phyloP scores from a whole-genome alignment of 208 protist genomes.

The Leishmania guyanensis region DNA sequence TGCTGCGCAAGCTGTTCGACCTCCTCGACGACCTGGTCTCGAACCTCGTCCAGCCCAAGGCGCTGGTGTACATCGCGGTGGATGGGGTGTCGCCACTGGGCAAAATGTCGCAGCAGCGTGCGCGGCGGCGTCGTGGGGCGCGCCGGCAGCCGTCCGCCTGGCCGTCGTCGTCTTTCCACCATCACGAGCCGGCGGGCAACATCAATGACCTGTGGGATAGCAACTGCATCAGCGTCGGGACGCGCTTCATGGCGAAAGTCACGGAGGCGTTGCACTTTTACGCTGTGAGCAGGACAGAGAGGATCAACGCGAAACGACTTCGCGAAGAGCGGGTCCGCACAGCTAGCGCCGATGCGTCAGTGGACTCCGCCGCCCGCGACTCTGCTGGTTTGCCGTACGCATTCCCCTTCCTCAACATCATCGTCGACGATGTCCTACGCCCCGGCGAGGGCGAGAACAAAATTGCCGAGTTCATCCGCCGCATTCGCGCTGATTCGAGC shows the following conservation, averaged over 20 bases:
- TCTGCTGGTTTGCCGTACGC: background rate
- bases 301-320: conserved; percentile 85
- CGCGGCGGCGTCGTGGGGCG: conserved; percentile 82
- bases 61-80: conserved; percentile 96
- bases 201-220: conserved; percentile 73
- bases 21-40: conserved; percentile 83
- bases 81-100: conserved; percentile 98
- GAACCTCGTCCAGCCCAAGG: conserved; percentile 91
- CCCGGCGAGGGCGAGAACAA: conserved; percentile 98
- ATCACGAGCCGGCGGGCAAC: conserved; percentile 20
- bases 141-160: conserved; percentile 21
- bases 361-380: background rate
- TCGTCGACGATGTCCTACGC: conserved; percentile 94
- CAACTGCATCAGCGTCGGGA: conserved; percentile 87
- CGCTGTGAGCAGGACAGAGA: conserved; percentile 78
- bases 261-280: conserved; percentile 82
- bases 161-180: background rate
- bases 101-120: conserved; percentile 99
- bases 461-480: conserved; percentile 83
- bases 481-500: conserved; percentile 70
- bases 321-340: conserved; percentile 24
- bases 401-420: conserved; percentile 78
- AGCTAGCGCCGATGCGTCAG: background rate
- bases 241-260: conserved; percentile 82
- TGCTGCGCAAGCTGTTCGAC: conserved; percentile 72